Base-by-base conservation (phyloP, 2,329 filamentous ascomycete genomes). In the Mariannaea elegans region DNA sequence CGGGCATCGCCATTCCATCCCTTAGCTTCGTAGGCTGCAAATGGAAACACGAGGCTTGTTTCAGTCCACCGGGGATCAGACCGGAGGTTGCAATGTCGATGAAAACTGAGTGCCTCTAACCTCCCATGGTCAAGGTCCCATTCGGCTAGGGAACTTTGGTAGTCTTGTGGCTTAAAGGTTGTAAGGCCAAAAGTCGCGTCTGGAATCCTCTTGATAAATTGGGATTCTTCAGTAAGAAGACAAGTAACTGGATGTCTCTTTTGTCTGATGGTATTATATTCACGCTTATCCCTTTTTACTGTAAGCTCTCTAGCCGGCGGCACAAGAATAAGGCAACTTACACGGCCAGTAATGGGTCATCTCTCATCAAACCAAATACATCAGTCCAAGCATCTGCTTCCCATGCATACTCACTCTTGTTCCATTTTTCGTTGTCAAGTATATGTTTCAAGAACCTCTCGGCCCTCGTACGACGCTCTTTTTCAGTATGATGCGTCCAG, bases 351-450 rank as follows among this genome's bases (percentile, higher is more conserved):
- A 8, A 18, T 3, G 38, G 38, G 16, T 53, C 50, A 18, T 53
- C 24, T 34, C 38, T 53, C 50, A 53, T 53, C 16, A 32, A n/a
- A 9, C 50, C 38, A 34, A 53, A 53, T 12, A 53, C 24, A 42
- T 53, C 50, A 10, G 39, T 24, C 50, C 50, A 53, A 14, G 50
- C 50, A 19, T 53, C 50, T 4, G 50, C 50, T 13, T 53, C 50
- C 50, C 50, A 53, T 9, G 50, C 50, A 23, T 53, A 53, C 41
- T 53, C 50, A 27, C 50, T 53, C 50, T 53, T 53, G n/a, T 16
- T 9, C 38, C 50, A 45, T 6, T 34, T 32, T n/a, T 53, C 50
- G 14, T 53, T 53, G 12, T 45, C 18, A 31, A 31, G 27, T 6
- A 36, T 18, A 50, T 50, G 47, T 24, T 50, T 36, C 7, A 50